Conservation (phyloP, 805 yeast species). For the Candida boidinii region DNA sequence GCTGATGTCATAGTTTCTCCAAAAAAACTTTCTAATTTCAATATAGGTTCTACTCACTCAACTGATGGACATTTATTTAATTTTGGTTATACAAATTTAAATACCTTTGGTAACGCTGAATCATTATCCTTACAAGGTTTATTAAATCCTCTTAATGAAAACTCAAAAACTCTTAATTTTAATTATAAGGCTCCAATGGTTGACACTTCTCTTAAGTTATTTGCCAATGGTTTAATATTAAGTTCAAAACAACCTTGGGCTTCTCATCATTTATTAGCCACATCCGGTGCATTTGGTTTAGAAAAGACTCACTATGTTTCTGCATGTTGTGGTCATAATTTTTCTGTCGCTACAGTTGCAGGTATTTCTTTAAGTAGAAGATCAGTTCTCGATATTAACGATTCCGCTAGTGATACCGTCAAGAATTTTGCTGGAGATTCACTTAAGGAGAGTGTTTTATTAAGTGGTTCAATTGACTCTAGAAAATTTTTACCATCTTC, state of each 20-base stretch:
- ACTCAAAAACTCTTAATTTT: conserved; percentile 40
- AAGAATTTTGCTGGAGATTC: conserved; percentile 56
- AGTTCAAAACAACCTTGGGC: conserved; percentile 44
- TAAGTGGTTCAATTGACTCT: conserved; percentile 34
- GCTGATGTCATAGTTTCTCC: conserved; percentile 27
- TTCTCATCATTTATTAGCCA: conserved; percentile 40
- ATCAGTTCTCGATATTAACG: conserved; percentile 40
- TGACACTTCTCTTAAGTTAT: conserved; percentile 35
- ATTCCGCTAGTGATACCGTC: conserved; percentile 45
- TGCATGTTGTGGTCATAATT: conserved; percentile 17
- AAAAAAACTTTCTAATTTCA: conserved; percentile 17
- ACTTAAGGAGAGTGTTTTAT: conserved; percentile 45
- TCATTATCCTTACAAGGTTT: conserved; percentile 40
- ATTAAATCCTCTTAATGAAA: conserved; percentile 39
- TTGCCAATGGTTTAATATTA: conserved; percentile 39
- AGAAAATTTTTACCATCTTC: conserved; percentile 27
- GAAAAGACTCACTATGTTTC: conserved; percentile 23
- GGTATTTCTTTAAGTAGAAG: conserved; percentile 61
- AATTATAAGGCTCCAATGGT: conserved; percentile 35
- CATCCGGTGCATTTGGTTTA: conserved; percentile 44
- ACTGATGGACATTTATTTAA: conserved; percentile 26
- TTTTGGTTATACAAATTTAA: conserved; percentile 30
- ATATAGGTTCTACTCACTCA: conserved; percentile 26
- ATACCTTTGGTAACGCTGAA: conserved; percentile 67
- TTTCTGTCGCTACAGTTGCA: conserved; percentile 16